These are phyloP conservation scores for button mushroom (Agaricus bisporus) DNA, from an alignment of 768 basidiomycete genomes.

Conservation along the genomic window DNA sequence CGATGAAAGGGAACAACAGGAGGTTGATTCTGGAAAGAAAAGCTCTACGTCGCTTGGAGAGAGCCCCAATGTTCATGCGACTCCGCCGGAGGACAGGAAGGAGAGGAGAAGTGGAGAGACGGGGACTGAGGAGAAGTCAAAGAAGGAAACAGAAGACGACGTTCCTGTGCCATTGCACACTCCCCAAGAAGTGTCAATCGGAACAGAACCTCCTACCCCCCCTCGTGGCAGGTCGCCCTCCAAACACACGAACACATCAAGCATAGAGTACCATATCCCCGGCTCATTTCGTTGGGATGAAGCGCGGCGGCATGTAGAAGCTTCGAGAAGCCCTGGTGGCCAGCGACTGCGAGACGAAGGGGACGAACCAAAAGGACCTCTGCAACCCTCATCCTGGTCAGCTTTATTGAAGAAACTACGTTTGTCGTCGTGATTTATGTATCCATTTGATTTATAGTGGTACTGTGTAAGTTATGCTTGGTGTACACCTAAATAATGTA, in stretches of 20 bases:
- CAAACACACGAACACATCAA: neutral
- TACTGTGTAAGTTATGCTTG: too few species aligned
- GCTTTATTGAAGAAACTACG: neutral
- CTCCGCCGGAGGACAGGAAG: slow-evolving; percentile 17
- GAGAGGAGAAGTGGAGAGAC: slow-evolving; percentile 2
- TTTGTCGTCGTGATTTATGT: neutral
- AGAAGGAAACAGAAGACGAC: neutral
- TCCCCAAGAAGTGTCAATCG: too few species aligned
- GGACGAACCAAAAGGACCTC: neutral
- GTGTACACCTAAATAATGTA: too few species aligned
- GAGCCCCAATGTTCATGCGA: slow-evolving; percentile 37
- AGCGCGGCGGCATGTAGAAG: neutral
- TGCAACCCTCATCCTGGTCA: neutral
- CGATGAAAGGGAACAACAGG: slow-evolving; percentile 20
- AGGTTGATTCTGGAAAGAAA: slow-evolving; percentile 13
- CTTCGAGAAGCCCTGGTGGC: neutral
- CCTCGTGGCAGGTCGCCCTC: too few species aligned
- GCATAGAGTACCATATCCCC: neutral
- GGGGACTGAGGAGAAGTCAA: neutral
- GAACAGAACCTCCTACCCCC: too few species aligned
- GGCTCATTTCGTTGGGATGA: slow-evolving; percentile 3
- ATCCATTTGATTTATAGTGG: neutral
- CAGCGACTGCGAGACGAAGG: neutral
- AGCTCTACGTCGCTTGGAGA: slow-evolving; percentile 22
- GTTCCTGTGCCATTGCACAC: neutral